Evolutionary conservation across 106 monocot species (phyloP), one percentile per base, ranked within the genome.

Genomic region (Apostasia shenzhenica): DNA sequence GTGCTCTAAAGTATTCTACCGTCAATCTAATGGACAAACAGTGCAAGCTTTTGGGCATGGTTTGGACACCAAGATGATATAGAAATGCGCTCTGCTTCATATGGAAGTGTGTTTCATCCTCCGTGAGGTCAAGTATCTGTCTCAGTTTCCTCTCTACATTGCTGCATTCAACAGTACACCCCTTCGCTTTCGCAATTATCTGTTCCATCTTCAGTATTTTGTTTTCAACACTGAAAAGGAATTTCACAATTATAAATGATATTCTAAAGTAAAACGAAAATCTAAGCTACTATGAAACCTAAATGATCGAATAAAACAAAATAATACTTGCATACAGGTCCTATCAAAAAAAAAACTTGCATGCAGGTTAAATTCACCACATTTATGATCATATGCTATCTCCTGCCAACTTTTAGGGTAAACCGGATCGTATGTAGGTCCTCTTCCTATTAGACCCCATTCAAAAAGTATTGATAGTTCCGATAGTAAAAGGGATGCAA

Each of bases 41-140:
- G 61, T 88, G 88, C 39, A 79, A 76, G 64, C 81, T 84, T 74
- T 84, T 88, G 42, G 88, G 78, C 76, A 82, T 81, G 49, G 88
- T 88, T 51, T 88, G 84, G 48, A 81, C 77, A 77, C 76, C 84
- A 76, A 88, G 81, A 62, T 76, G 88, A 72, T 77, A 81, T 39
- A 88, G 73, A 59, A 84, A 88, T 58, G 88, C 88, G 75, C 88
- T 84, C 70, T 88, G 88, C 66, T 84, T 88, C 81, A 55, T 81
- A 70, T 88, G 88, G 56, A 88, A 88, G 45, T 81, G 76, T 64
- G 81, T 69, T 79, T 88, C 88, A 60, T 88, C 88, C 67, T 84
- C 84, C 37, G 88, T 82, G 41, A 84, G 66, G 71, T 88, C 84
- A 67, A 84, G 71, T 45, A 88, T 74, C 61, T 88, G 88, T 44